Evolutionary conservation across 2,329 filamentous ascomycete genomes (phyloP), one percentile per base, ranked within the genome.

Genomic region (Catunica adiposa): DNA sequence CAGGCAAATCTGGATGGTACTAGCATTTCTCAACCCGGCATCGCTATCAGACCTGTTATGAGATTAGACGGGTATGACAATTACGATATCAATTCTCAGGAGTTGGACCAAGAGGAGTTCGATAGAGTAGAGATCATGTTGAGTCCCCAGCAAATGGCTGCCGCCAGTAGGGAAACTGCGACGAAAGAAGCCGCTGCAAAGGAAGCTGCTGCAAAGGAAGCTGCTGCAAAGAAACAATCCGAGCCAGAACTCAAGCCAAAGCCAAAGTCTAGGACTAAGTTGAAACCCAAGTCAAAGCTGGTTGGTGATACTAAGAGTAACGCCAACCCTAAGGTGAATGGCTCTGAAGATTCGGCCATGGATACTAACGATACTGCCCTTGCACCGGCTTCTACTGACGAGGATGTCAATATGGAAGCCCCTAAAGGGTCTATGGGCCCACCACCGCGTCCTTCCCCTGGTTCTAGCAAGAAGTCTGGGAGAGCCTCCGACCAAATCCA

Each of bases 11-110:
- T 56, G 48, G 46, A 40, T 8, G 50, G 38, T 38, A 25, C 31
- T n/a, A 53, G 48, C 3, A 17, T 56, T 23, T 48, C 50, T 17
- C 37, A 56, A 37, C 55, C 55, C 2, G 55, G 52, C 26, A 46
- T 51, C 22, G 55, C 55, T 29, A n/a, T 56, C 38, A 38, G 55
- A 25, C 55, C 55, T 6, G 29, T n/a, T 8, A 22, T 44, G 15
- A 15, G 40, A 3, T 17, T 44, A n/a, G 40, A 44, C 20, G 40
- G 40, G 2, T 22, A 22, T 17, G 15, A 44, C 40, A 44, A 17
- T 7, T 44, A n/a, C n/a, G 20, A 44, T 22, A n/a, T 22, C 15
- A 44, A 44, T 44, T n/a, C 15, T 22, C 11, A 11, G 11, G 40
- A n/a, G 20, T 17, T 44, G 2, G 40, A 44, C 20, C 15, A 17